Evolutionary conservation across 1,284 basidiomycete species (phyloP).

Genomic region (Ceratobasidium sp.): DNA sequence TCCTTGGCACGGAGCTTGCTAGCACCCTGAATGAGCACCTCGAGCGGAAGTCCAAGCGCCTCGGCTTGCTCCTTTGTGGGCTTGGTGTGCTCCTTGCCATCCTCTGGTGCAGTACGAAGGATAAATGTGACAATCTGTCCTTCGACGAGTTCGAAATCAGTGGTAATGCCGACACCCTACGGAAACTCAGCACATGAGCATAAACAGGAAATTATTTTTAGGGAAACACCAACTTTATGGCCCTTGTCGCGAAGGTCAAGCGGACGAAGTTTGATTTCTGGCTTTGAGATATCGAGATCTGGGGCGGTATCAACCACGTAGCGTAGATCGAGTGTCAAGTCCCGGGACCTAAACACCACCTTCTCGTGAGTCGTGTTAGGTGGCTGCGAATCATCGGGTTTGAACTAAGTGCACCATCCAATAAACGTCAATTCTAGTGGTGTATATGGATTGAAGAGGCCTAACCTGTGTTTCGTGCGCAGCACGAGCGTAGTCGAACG

Average conservation of each 20-base stretch:
- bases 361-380: constrained; percentile 64
- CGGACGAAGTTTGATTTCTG: constrained; percentile 68
- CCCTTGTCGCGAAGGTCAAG: constrained; percentile 75
- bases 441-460: constrained; percentile 60
- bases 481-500: constrained; percentile 90
- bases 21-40: constrained; percentile 66
- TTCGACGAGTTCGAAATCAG: constrained; percentile 74
- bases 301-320: constrained; percentile 71
- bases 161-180: constrained; percentile 67
- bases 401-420: constrained; percentile 52
- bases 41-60: constrained; percentile 65
- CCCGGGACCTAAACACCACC: constrained; percentile 74
- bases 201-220: not conserved
- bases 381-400: constrained; percentile 63
- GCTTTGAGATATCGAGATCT: constrained; percentile 62
- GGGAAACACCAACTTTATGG: constrained; percentile 54
- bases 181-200: not conserved
- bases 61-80: constrained; percentile 57
- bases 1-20: constrained; percentile 66
- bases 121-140: constrained; percentile 90
- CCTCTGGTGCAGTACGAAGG: constrained; percentile 69
- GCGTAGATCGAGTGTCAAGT: constrained; percentile 79
- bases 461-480: constrained; percentile 71
- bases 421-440: not conserved
- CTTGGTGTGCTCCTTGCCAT: constrained; percentile 54